Evolutionary conservation across 441 rosid species (phyloP).

Genomic region (Gossypium trilobum): DNA sequence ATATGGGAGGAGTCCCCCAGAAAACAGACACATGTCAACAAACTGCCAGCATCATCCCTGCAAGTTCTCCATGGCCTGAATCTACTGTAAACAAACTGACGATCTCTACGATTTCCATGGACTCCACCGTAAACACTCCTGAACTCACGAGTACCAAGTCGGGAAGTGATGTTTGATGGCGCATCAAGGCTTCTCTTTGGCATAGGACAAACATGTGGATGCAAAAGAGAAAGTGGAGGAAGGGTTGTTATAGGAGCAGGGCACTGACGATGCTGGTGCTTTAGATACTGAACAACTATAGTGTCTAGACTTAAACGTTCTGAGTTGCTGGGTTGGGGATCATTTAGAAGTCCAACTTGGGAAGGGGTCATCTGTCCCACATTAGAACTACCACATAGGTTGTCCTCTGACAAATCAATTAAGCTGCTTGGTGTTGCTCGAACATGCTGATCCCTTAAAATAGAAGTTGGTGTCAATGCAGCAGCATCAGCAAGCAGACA

Average conservation of each 20-base stretch:
- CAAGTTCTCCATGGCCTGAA: conserved; percentile 90
- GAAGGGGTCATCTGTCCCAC: conserved; percentile 39
- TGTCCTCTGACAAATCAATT: conserved; percentile 43
- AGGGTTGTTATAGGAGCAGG: conserved; percentile 97
- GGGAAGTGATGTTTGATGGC: conserved; percentile 75
- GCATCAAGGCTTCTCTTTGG: conserved; percentile 89
- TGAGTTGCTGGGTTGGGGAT: conserved; percentile 51
- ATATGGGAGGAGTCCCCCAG: conserved; percentile 67
- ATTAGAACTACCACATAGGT: conserved; percentile 40
- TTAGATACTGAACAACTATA: conserved; percentile 82
- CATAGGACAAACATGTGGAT: conserved; percentile 94
- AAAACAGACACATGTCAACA: conserved; percentile 69
- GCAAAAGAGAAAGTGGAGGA: conserved; percentile 89
- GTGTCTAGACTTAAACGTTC: conserved; percentile 84
- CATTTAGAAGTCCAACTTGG: conserved; percentile 45
- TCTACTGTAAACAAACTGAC: conserved; percentile 92
- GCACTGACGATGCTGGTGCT: conserved; percentile 98
- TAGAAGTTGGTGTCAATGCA: conserved; percentile 50
- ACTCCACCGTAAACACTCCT: conserved; percentile 74
- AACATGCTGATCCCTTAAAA: conserved; percentile 35
- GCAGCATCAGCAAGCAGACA: conserved; percentile 35
- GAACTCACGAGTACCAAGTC: conserved; percentile 80
- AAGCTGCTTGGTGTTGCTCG: conserved; percentile 34
- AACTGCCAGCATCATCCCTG: conserved; percentile 73
- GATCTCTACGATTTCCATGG: conserved; percentile 89